Evolutionary conservation across 78 protist genomes (phyloP).

Genomic region (Chrysochromulina parva): DNA sequence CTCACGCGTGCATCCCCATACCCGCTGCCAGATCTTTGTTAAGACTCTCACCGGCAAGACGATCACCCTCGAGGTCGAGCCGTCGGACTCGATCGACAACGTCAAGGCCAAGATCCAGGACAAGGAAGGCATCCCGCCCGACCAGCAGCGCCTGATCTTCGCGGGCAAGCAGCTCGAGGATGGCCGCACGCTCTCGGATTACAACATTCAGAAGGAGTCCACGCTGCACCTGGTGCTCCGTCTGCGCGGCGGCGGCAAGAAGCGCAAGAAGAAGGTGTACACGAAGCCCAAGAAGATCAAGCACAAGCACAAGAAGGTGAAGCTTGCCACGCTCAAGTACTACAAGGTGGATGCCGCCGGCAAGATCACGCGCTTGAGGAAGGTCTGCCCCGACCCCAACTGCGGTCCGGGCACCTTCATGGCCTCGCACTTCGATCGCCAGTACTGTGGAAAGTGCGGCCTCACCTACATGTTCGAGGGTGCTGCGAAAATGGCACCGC

Average conservation of each 20-base stretch:
- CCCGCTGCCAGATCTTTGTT: conserved; percentile 97
- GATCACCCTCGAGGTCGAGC: conserved; percentile 97
- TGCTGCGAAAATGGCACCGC: too few species aligned
- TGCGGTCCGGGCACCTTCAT: conserved; percentile 98
- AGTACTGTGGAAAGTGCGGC: conserved; percentile 97
- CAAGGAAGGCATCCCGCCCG: conserved; percentile 74
- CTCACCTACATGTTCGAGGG: conserved; percentile 77
- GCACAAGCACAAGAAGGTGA: conserved; percentile 71
- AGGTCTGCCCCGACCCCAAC: conserved; percentile 79
- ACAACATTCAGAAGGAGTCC: conserved; percentile 86
- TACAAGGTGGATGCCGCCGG: conserved; percentile 95
- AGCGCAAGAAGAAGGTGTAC: conserved; percentile 97
- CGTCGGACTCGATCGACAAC: conserved; percentile 95
- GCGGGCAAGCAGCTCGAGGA: conserved; percentile 75
- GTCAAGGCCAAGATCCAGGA: conserved; percentile 97
- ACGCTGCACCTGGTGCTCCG: conserved; percentile 94
- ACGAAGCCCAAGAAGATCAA: conserved; percentile 95
- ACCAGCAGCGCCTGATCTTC: conserved; percentile 70
- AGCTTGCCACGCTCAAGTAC: conserved; percentile 94
- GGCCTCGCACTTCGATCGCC: conserved; percentile 93
- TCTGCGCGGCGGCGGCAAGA: conserved; percentile 97
- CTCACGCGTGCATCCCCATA: too few species aligned
- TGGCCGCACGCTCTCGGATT: conserved; percentile 65
- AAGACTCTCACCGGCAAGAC: conserved; percentile 98
- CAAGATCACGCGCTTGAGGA: conserved; percentile 82